Evolutionary conservation across 2,329 filamentous ascomycete genomes (phyloP).

Genomic region (Trichophyton mentagrophytes): DNA sequence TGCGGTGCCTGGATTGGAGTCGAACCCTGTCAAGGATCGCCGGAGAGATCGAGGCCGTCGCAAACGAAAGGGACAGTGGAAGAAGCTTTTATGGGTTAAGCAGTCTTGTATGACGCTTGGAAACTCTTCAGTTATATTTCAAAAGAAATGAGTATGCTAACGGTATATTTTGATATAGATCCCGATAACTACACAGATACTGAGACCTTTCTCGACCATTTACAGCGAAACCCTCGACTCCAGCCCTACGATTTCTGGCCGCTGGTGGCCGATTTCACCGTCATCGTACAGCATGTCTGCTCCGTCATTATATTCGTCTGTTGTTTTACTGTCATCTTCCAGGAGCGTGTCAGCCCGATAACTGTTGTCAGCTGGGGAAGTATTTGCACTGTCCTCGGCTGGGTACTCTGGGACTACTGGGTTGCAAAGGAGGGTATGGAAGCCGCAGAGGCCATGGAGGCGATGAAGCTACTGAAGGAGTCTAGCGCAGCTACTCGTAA

Average conservation of each 20-base stretch:
- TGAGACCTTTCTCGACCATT: slow-evolving; percentile 87
- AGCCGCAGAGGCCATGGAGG: slow-evolving; percentile 18
- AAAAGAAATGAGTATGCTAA: not conserved
- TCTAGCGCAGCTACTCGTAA: not conserved
- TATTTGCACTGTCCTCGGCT: slow-evolving; percentile 69
- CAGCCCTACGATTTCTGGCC: slow-evolving; percentile 98
- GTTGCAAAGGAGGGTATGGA: slow-evolving; percentile 54
- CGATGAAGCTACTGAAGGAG: slow-evolving; percentile 13
- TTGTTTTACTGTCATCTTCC: slow-evolving; percentile 81
- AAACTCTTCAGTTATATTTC: not conserved
- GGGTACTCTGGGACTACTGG: slow-evolving; percentile 88
- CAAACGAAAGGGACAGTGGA: slow-evolving; percentile 64
- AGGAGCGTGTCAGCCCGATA: slow-evolving; percentile 78
- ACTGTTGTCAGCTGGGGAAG: slow-evolving; percentile 77
- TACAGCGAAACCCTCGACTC: slow-evolving; percentile 85
- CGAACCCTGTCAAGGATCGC: slow-evolving; percentile 27
- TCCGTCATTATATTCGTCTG: slow-evolving; percentile 90
- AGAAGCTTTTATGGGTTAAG: slow-evolving; percentile 96
- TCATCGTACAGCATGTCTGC: slow-evolving; percentile 94
- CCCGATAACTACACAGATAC: slow-evolving; percentile 99
- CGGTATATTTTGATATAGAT: slow-evolving; percentile 40
- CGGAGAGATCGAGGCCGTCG: slow-evolving; percentile 39
- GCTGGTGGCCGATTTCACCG: slow-evolving; percentile 82
- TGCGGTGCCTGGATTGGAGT: slow-evolving; percentile 26
- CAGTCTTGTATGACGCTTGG: slow-evolving; percentile 59